Conservation (phyloP, 768 basidiomycete genomes). For the Psilocybe cyanescens region DNA sequence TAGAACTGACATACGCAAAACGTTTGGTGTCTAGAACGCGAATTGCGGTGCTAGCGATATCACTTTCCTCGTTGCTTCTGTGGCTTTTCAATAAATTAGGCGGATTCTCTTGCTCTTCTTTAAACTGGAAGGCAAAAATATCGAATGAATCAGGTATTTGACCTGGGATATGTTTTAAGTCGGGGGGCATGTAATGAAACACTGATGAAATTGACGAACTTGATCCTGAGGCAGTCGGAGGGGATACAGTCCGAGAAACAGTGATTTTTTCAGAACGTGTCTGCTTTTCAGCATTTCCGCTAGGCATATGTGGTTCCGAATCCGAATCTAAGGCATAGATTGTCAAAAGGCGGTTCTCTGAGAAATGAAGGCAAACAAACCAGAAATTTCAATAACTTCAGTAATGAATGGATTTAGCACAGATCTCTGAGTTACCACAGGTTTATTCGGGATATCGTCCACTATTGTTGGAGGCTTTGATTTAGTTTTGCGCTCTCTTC, state of each 20-base stretch:
- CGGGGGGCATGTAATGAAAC: not conserved
- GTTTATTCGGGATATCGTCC: not conserved
- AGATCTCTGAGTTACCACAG: not conserved
- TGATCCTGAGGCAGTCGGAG: not conserved
- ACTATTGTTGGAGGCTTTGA: not conserved
- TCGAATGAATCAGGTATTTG: not conserved
- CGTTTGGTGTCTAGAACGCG: constrained; percentile 7
- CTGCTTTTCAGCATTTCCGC: not conserved
- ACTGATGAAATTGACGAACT: not conserved
- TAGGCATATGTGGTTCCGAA: constrained; percentile 3
- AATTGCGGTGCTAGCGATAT: not conserved
- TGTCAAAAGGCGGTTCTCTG: not conserved
- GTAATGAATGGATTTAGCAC: not conserved
- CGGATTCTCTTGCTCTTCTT: too few species aligned
- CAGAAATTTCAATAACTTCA: constrained; percentile 29
- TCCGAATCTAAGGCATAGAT: constrained; percentile 20
- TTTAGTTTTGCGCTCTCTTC: constrained; percentile 22
- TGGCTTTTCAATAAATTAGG: not conserved
- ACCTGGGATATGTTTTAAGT: not conserved
- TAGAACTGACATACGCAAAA: constrained; percentile 15
- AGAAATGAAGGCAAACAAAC: constrained; percentile 7
- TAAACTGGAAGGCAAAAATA: too few species aligned
- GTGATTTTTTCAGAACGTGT: not conserved
- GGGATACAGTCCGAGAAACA: not conserved
- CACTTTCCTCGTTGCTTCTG: not conserved